Evolutionary conservation across 139 green algal species (phyloP).

Genomic region (Chlorella sp.): DNA sequence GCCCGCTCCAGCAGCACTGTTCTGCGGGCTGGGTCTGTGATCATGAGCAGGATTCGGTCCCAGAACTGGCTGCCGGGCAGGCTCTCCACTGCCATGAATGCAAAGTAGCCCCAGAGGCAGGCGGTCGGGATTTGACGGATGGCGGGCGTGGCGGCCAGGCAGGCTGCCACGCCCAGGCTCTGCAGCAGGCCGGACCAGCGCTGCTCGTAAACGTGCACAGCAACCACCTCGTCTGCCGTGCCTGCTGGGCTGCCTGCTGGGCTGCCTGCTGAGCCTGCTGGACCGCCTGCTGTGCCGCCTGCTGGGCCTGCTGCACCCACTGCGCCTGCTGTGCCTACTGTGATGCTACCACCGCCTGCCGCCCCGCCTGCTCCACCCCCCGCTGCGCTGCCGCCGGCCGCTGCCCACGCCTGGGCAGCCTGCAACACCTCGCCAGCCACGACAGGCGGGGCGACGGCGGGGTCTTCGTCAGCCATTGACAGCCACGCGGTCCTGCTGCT

Average conservation of each 20-base stretch:
- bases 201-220: constrained; percentile 76
- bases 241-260: too few relatives aligned
- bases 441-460: too few relatives aligned
- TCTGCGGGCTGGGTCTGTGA: constrained; percentile 69
- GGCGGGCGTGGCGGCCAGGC: constrained; percentile 70
- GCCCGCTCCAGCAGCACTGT: constrained; percentile 41
- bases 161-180: constrained; percentile 69
- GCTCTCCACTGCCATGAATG: constrained; percentile 86
- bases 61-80: constrained; percentile 83
- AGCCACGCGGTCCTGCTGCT: neutral
- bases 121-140: constrained; percentile 72
- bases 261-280: neutral
- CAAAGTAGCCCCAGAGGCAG: constrained; percentile 87
- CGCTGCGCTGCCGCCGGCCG: neutral
- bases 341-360: neutral
- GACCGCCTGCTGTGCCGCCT: neutral
- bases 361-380: neutral
- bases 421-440: too few relatives aligned
- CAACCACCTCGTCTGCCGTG: constrained; percentile 11
- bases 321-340: neutral
- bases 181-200: constrained; percentile 79
- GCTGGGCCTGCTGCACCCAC: neutral
- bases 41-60: constrained; percentile 74
- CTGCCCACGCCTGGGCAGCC: neutral
- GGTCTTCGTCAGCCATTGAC: too few relatives aligned